Evolutionary conservation across 371 early-diverging fungal species (phyloP).

Genomic region (Mortierella sp.): DNA sequence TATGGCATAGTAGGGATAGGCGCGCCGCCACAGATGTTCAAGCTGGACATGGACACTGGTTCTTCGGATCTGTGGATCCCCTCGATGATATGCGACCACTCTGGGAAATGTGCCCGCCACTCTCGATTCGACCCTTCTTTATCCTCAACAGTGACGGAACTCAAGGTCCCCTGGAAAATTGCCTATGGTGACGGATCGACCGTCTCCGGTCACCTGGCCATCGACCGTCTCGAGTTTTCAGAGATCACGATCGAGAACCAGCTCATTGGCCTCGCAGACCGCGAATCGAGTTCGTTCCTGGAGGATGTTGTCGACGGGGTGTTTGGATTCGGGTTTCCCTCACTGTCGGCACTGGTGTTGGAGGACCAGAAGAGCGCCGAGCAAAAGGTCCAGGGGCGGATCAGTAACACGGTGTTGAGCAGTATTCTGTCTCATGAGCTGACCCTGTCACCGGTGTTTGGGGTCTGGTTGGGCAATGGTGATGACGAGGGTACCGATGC

Average conservation of each 20-base stretch:
- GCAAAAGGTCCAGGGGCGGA: not conserved
- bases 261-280: constrained; percentile 55
- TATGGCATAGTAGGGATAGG: constrained; percentile 66
- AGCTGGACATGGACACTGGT: constrained; percentile 70
- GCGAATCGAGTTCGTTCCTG: constrained; percentile 51
- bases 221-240: constrained; percentile 61
- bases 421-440: constrained; percentile 31
- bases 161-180: constrained; percentile 54
- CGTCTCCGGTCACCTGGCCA: constrained; percentile 60
- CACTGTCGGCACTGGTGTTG: constrained; percentile 45
- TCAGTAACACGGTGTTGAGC: constrained; percentile 32
- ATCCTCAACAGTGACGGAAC: constrained; percentile 32
- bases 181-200: constrained; percentile 67
- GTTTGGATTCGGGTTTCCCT: constrained; percentile 67
- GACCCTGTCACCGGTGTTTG: constrained; percentile 43
- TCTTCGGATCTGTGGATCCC: constrained; percentile 70
- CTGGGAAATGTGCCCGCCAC: constrained; percentile 25
- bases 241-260: constrained; percentile 58
- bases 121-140: constrained; percentile 30
- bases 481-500: constrained; percentile 11
- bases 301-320: constrained; percentile 67
- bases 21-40: constrained; percentile 67
- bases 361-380: constrained; percentile 12
- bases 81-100: constrained; percentile 45
- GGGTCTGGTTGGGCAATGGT: constrained; percentile 41